Evolutionary conservation across 257 asterid species (phyloP).

Genomic region (Thymus quinquecostatus): DNA sequence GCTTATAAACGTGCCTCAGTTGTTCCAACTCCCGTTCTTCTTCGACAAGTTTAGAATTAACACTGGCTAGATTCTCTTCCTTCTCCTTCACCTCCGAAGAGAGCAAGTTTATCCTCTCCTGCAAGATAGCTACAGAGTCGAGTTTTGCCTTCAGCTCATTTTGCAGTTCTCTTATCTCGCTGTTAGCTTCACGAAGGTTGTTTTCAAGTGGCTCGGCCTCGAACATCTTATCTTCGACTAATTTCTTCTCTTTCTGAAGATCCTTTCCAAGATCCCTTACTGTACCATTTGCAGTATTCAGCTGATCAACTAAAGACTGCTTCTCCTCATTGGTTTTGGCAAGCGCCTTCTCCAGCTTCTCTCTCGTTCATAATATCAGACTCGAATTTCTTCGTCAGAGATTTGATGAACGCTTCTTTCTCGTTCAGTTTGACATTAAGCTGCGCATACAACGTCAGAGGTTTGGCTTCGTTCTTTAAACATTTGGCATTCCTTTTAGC

Average conservation of each 20-base stretch:
- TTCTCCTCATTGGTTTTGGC: constrained; percentile 58
- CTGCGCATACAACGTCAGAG: constrained; percentile 40
- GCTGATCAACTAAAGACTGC: constrained; percentile 44
- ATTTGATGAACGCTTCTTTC: constrained; percentile 50
- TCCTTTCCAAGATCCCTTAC: constrained; percentile 56
- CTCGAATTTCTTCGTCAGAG: constrained; percentile 52
- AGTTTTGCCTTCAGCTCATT: too few species aligned
- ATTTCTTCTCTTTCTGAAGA: constrained; percentile 52
- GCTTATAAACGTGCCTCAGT: constrained; percentile 45
- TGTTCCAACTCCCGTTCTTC: constrained; percentile 45
- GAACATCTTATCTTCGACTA: constrained; percentile 44
- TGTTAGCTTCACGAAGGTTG: constrained; percentile 39
- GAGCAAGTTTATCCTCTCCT: too few species aligned
- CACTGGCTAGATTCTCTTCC: too few species aligned
- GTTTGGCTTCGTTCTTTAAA: too few species aligned
- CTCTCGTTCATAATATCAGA: constrained; percentile 59
- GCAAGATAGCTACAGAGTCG: too few species aligned
- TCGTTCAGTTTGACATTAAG: constrained; percentile 61
- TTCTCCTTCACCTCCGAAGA: too few species aligned
- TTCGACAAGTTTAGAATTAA: too few species aligned
- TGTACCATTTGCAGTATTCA: constrained; percentile 45
- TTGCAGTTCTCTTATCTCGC: too few species aligned
- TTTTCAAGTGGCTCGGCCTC: constrained; percentile 53
- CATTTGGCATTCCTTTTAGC: too few species aligned
- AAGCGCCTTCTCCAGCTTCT: constrained; percentile 51